Conservation (phyloP, 2,329 filamentous ascomycete genomes). For the Venturia carpophila region DNA sequence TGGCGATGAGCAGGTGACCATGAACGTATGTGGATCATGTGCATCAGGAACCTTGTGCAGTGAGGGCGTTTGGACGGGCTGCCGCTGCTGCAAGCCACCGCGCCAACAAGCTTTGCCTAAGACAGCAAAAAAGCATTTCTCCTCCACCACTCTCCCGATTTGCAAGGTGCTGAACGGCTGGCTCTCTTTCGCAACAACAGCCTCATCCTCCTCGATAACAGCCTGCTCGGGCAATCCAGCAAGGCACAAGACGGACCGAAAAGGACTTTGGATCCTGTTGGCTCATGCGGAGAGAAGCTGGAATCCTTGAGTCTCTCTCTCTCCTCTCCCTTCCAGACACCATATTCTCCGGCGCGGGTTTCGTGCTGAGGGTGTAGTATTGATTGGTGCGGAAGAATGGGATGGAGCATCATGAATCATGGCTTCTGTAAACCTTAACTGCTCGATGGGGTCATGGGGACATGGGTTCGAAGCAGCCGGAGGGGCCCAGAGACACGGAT, state of each 20-base stretch:
- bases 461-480: not conserved
- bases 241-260: not conserved
- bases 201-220: not conserved
- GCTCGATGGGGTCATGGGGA: not conserved
- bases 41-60: not conserved
- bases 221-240: not conserved
- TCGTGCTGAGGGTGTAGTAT: not conserved
- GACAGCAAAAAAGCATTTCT: not conserved
- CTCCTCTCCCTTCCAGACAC: conserved; percentile 5
- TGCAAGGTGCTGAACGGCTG: not conserved
- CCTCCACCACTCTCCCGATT: not conserved
- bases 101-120: not conserved
- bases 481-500: not conserved
- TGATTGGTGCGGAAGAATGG: conserved; percentile 6
- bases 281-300: not conserved
- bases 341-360: not conserved
- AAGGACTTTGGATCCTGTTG: not conserved
- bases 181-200: not conserved
- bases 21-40: not conserved
- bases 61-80: not conserved
- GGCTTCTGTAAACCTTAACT: conserved; percentile 1
- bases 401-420: not conserved
- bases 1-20: conserved; percentile 10
- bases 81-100: not conserved
- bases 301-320: too few relatives aligned